Evolutionary conservation across 2,329 filamentous ascomycete species (phyloP).

Genomic region (Ascochyta lentis): DNA sequence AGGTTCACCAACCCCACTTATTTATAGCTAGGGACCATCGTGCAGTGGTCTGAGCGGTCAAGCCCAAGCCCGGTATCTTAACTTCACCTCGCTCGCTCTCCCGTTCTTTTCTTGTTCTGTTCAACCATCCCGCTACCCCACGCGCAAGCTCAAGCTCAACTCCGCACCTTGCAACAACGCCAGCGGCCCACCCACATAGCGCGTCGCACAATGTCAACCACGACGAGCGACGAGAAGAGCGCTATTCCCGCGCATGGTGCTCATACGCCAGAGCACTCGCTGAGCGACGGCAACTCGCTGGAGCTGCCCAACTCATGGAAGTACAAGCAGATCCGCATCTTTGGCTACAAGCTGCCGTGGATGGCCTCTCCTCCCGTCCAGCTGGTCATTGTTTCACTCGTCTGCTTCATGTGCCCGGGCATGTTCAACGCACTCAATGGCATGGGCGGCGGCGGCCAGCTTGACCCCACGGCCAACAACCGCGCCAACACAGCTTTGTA

Average conservation of each 20-base stretch:
- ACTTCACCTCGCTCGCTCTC: constrained; percentile 15
- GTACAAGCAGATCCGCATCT: constrained; percentile 53
- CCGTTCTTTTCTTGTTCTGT: constrained; percentile 1
- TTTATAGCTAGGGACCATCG: constrained; percentile 15
- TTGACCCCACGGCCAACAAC: constrained; percentile 63
- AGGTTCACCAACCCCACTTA: constrained; percentile 4
- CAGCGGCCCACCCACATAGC: constrained; percentile 1
- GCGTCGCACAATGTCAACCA: constrained; percentile 34
- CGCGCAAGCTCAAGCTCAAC: constrained; percentile 7
- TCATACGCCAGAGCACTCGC: constrained; percentile 39
- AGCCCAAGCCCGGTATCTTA: constrained; percentile 11
- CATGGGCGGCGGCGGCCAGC: constrained; percentile 58
- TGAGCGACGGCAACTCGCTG: constrained; percentile 40
- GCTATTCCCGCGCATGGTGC: constrained; percentile 30
- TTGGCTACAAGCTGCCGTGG: constrained; percentile 54
- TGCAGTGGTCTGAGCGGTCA: constrained; percentile 13
- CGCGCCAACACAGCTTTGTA: constrained; percentile 75
- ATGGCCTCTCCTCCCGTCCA: constrained; percentile 59
- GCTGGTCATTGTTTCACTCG: constrained; percentile 58
- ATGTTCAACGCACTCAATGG: constrained; percentile 62
- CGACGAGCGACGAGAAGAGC: constrained; percentile 31
- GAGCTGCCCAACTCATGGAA: constrained; percentile 55
- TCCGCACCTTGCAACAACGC: constrained; percentile 7
- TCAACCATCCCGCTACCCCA: constrained; percentile 7
- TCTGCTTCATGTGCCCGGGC: constrained; percentile 62